Percentiles rank a stretch among this genome's conserved stretches.
Evolutionary conservation across 169 alveolate genomes (phyloP).

Genomic region (Babesia ovis): DNA sequence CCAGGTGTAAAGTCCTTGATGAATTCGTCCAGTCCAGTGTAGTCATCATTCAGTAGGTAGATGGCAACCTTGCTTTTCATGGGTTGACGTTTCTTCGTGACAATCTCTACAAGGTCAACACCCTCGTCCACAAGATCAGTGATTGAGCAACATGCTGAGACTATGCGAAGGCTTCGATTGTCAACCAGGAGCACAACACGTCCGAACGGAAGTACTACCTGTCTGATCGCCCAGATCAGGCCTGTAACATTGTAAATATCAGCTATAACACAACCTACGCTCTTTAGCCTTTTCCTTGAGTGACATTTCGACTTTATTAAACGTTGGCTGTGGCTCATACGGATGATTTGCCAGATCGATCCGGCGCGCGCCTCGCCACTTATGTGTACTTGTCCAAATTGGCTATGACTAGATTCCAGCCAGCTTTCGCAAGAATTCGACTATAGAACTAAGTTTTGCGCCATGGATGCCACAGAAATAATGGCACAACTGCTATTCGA

Average conservation of each 20-base stretch:
- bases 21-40: constrained; percentile 35
- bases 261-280: constrained; percentile 22
- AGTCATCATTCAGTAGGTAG: constrained; percentile 70
- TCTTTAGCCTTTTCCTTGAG: constrained; percentile 59
- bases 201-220: constrained; percentile 69
- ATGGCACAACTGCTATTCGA: no score
- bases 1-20: constrained; percentile 65
- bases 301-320: constrained; percentile 47
- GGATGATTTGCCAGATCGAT: background rate
- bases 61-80: constrained; percentile 71
- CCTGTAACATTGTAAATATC: constrained; percentile 14
- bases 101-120: constrained; percentile 77
- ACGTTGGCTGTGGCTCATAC: background rate
- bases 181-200: constrained; percentile 78
- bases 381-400: background rate
- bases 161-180: constrained; percentile 63
- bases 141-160: constrained; percentile 80
- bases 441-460: background rate
- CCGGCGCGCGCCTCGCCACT: constrained; percentile 2
- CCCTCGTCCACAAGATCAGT: constrained; percentile 82
- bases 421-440: background rate
- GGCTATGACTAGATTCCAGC: background rate
- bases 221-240: constrained; percentile 68
- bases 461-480: no score
- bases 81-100: constrained; percentile 73